Evolutionary conservation across 768 basidiomycete genomes (phyloP).

Genomic region (Cystoderma amianthinum): DNA sequence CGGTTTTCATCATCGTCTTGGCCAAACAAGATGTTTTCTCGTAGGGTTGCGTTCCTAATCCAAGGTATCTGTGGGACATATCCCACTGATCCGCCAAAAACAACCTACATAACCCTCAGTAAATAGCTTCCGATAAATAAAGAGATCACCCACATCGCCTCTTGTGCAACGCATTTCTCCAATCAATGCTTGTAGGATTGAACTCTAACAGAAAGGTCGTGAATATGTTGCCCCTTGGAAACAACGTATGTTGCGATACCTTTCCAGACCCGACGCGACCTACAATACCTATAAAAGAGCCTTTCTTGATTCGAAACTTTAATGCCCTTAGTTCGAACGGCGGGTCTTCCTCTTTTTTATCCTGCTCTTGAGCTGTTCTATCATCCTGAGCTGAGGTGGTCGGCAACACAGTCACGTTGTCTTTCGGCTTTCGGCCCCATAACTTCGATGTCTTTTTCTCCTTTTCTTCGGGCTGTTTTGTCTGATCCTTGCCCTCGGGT

Average conservation of each 20-base stretch:
- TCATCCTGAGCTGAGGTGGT: constrained; percentile 12
- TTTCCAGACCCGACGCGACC: constrained; percentile 50
- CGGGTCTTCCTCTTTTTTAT: constrained; percentile 30
- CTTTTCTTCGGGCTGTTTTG: constrained; percentile 7
- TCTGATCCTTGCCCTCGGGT: constrained; percentile 8
- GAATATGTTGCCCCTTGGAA: too few relatives aligned
- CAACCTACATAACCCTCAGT: neutral
- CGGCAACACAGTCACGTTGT: constrained; percentile 5
- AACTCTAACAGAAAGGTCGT: constrained; percentile 30
- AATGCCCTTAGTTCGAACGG: constrained; percentile 38
- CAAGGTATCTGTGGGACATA: neutral
- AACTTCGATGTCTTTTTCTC: neutral
- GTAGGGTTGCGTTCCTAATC: neutral
- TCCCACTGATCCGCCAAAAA: neutral
- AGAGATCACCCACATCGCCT: constrained; percentile 37
- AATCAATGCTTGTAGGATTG: constrained; percentile 16
- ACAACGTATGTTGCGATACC: too few relatives aligned
- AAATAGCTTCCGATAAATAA: too few relatives aligned
- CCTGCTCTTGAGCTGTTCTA: constrained; percentile 8
- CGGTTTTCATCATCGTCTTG: neutral
- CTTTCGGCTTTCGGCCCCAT: neutral
- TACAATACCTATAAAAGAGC: constrained; percentile 53
- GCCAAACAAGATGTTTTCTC: neutral
- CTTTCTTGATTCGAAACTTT: constrained; percentile 30
- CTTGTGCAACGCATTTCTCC: constrained; percentile 16